Evolutionary conservation across 2,329 filamentous ascomycete genomes (phyloP).

Genomic region (Cytospora schulzeri): DNA sequence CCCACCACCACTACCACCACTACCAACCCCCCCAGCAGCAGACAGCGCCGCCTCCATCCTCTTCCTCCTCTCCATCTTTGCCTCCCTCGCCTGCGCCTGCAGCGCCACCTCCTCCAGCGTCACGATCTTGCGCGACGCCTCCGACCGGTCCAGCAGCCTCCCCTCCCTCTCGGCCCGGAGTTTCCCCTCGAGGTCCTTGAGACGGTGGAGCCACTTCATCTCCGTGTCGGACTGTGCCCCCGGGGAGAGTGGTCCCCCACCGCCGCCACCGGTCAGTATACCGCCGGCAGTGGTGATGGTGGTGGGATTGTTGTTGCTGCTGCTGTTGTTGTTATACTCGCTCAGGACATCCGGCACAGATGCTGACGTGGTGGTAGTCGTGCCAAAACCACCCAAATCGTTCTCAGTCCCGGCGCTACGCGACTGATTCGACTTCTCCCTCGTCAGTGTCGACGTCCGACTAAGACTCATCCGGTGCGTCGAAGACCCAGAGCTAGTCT

Average conservation of each 20-base stretch:
- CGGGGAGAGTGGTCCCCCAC: constrained; percentile 35
- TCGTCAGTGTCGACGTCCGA: constrained; percentile 37
- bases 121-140: constrained; percentile 77
- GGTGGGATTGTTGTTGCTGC: constrained; percentile 21
- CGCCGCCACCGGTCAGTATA: constrained; percentile 23
- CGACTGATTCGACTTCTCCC: constrained; percentile 28
- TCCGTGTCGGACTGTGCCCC: constrained; percentile 47
- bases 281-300: not conserved
- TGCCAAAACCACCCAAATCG: constrained; percentile 11
- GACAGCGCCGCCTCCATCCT: constrained; percentile 23
- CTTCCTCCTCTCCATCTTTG: constrained; percentile 29
- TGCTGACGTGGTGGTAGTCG: not conserved
- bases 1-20: not conserved
- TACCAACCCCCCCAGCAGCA: not conserved
- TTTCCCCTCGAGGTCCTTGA: constrained; percentile 85
- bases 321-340: constrained; percentile 28
- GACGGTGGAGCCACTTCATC: constrained; percentile 79
- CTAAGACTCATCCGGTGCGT: constrained; percentile 26
- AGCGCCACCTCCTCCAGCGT: constrained; percentile 68
- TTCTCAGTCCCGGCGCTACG: constrained; percentile 29
- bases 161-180: constrained; percentile 90
- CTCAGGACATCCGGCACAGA: constrained; percentile 19
- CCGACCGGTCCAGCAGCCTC: constrained; percentile 78
- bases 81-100: constrained; percentile 31
- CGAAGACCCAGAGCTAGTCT: constrained; percentile 27